phyloP scores from a whole-genome alignment of 2,329 filamentous ascomycete genomes.

The Colletotrichum paranaense region DNA sequence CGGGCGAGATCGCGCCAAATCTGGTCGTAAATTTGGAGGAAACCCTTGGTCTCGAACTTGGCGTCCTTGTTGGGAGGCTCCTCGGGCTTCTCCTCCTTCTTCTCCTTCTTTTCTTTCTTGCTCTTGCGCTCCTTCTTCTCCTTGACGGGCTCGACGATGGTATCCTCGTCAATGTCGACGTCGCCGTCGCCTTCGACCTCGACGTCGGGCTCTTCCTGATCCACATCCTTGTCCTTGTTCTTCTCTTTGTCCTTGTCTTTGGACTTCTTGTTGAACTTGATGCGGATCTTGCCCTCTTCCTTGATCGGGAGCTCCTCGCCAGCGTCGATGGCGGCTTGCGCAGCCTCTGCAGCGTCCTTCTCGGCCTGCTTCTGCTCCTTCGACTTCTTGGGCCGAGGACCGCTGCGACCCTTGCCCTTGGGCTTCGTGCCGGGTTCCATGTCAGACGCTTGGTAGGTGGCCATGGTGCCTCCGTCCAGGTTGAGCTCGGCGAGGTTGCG shows the following conservation, averaged over 20 bases:
- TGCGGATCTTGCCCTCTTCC: slow-evolving; percentile 70
- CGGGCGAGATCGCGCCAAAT: slow-evolving; percentile 96
- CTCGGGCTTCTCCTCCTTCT: slow-evolving; percentile 58
- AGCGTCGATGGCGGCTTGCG: slow-evolving; percentile 84
- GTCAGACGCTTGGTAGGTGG: slow-evolving; percentile 81
- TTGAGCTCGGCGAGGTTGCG: slow-evolving; percentile 76
- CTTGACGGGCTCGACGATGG: slow-evolving; percentile 48
- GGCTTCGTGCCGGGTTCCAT: slow-evolving; percentile 59
- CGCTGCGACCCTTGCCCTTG: slow-evolving; percentile 65
- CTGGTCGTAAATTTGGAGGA: slow-evolving; percentile 96
- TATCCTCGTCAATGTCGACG: slow-evolving; percentile 46
- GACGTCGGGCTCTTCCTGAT: slow-evolving; percentile 45
- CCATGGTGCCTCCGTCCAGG: slow-evolving; percentile 86
- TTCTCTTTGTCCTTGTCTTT: slow-evolving; percentile 57
- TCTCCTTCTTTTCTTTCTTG: slow-evolving; percentile 53
- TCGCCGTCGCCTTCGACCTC: slow-evolving; percentile 51
- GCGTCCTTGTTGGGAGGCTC: slow-evolving; percentile 67
- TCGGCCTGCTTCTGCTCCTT: slow-evolving; percentile 87
- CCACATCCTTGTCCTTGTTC: slow-evolving; percentile 48
- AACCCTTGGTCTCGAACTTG: slow-evolving; percentile 87
- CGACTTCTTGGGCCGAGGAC: slow-evolving; percentile 86
- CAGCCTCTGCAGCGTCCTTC: slow-evolving; percentile 85
- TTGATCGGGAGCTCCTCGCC: slow-evolving; percentile 77
- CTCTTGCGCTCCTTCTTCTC: slow-evolving; percentile 62
- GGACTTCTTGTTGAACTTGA: slow-evolving; percentile 69